Base-by-base conservation (phyloP, 768 basidiomycete species). In the Pisolithus tinctorius region DNA sequence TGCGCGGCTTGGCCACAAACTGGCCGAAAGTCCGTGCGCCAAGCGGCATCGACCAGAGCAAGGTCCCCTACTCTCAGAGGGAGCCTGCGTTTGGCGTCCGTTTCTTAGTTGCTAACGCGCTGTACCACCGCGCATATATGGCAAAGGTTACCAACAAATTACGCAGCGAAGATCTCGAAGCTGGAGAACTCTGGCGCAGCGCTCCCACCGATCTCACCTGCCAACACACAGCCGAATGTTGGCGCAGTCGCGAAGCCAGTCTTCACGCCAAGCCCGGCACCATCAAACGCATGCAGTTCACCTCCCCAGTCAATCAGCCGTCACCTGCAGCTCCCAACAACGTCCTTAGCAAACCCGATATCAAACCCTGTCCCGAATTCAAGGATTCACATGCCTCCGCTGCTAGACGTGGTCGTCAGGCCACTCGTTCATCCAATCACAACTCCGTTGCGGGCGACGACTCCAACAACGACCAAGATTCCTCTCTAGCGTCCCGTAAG, bases 31-130 rank as follows among this genome's bases (percentile, higher is more conserved):
- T 93, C 58, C 86, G 87, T 56, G 96, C 95, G 0, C 80, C 92
- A 0, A 76, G 75, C 20, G 92, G 92, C 36, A 74, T 86, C 30
- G 96, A 99, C 60, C 96, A 99, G 70, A 90, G 86, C 79, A 96
- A 96, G 72, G 74, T 81, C 3, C 89, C 93, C 8, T 95, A 86
- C 74, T 95, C 93, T 6, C 93, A 97, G 73, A 81, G 96, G 60
- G 95, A 95, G 70, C 85, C 89, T 6, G 88, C 91, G 5, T 98
- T 99, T 69, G 86, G 82, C 40, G 80, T 88, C 45, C 85, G 96
- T 42, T 99, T 98, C 77, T 73, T 99, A 61, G 86, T 91, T n/a
- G 88, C 98, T 62, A 87, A 84, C 48, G 94, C 93, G 2, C 96
- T 96, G 1, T 99, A 93, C 72, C 96, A 99, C 76, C 94, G 92